Percentiles rank a stretch among this genome's conserved stretches.
phyloP scores from a whole-genome alignment of 495 filamentous ascomycete species.

The Durotheca rogersii region DNA sequence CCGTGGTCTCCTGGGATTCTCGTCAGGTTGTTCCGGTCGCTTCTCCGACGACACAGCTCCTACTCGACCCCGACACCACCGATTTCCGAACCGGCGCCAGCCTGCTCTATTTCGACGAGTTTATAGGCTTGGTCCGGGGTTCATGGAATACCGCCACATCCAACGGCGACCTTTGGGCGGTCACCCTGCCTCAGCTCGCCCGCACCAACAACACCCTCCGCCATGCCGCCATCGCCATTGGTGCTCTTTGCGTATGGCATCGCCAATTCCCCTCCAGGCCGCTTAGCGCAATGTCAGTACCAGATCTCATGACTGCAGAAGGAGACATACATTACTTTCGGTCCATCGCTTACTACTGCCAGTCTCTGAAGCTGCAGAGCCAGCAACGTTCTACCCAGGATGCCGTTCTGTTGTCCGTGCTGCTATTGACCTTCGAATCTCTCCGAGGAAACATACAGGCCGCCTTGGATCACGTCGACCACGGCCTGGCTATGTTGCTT shows the following conservation, averaged over 20 bases:
- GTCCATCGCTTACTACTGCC: slow-evolving; percentile 18
- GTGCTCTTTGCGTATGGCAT: slow-evolving; percentile 17
- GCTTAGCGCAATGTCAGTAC: slow-evolving; percentile 1
- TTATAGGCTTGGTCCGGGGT: slow-evolving; percentile 4
- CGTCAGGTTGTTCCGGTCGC: background rate
- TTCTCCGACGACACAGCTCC: slow-evolving; percentile 3
- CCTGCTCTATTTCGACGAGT: slow-evolving; percentile 16
- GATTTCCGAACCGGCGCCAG: slow-evolving; percentile 6
- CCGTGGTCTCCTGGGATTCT: slow-evolving; percentile 11
- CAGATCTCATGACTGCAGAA: background rate
- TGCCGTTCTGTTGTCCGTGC: slow-evolving; percentile 12
- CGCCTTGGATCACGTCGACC: slow-evolving; percentile 11
- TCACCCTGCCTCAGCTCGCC: slow-evolving; percentile 15
- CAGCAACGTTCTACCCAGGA: slow-evolving; percentile 9
- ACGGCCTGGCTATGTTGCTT: slow-evolving; percentile 12
- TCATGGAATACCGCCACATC: slow-evolving; percentile 10
- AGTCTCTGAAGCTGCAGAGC: slow-evolving; percentile 10
- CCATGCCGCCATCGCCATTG: slow-evolving; percentile 15
- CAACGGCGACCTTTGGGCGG: slow-evolving; percentile 7
- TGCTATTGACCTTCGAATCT: slow-evolving; percentile 9
- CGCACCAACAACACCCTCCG: slow-evolving; percentile 7
- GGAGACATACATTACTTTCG: slow-evolving; percentile 16
- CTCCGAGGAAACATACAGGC: slow-evolving; percentile 12
- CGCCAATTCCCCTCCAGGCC: slow-evolving; percentile 1
- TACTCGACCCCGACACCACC: slow-evolving; percentile 4